phyloP scores from a whole-genome alignment of 2,329 filamentous ascomycete genomes.

The Didymella sp. region DNA sequence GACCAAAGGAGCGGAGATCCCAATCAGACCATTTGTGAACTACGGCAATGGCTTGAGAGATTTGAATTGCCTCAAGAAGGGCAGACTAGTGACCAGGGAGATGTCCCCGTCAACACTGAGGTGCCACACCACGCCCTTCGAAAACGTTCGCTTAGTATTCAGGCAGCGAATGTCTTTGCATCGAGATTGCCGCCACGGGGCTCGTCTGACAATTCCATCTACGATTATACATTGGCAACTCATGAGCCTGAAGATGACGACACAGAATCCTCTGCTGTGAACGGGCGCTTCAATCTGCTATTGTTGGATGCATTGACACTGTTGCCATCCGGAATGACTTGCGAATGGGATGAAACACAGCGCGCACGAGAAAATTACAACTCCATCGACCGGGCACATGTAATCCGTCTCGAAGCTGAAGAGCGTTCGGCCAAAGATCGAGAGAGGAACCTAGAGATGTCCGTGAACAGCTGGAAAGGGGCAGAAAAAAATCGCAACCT shows the following conservation, averaged over 20 bases:
- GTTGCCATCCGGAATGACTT: not conserved
- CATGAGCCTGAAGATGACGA: not conserved
- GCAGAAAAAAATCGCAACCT: not conserved
- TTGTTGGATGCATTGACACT: not conserved
- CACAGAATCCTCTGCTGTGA: not conserved
- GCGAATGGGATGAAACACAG: not conserved
- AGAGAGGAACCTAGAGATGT: not conserved
- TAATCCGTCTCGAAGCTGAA: not conserved
- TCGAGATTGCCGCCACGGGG: not conserved
- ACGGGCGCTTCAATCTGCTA: not conserved
- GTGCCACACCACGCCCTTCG: not conserved
- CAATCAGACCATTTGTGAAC: not conserved
- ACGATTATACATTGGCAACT: not conserved
- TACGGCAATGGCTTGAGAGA: not conserved
- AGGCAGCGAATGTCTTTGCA: not conserved
- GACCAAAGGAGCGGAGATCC: not conserved
- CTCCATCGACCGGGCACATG: conserved; percentile 1
- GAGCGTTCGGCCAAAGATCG: not conserved
- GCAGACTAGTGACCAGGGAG: not conserved
- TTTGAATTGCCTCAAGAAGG: not conserved
- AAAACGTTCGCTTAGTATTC: conserved; percentile 1
- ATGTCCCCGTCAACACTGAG: not conserved
- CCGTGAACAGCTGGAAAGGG: not conserved
- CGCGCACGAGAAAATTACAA: not conserved
- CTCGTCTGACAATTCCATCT: not conserved